These are phyloP conservation scores for Penicillium atrosanguineum DNA, from an alignment of 495 filamentous ascomycete species.

Conservation along the genomic window DNA sequence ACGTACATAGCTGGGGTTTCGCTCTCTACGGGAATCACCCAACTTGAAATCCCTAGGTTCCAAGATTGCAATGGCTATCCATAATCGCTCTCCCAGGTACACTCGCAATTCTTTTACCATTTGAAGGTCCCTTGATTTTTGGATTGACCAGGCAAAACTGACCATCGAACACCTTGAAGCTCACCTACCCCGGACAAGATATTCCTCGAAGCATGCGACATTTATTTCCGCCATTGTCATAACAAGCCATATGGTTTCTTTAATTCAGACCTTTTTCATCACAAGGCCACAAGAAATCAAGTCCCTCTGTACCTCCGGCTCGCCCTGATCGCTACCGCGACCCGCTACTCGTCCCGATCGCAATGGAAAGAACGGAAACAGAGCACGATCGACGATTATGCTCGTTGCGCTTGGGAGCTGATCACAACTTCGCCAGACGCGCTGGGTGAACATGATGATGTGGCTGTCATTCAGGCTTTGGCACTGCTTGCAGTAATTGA, in stretches of 20 bases:
- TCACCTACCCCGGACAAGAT: slow-evolving; percentile 15
- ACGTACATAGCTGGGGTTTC: background rate
- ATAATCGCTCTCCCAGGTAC: background rate
- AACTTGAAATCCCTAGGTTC: background rate
- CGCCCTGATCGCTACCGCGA: slow-evolving; percentile 28
- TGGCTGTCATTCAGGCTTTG: slow-evolving; percentile 26
- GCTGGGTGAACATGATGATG: slow-evolving; percentile 18
- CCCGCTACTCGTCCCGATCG: slow-evolving; percentile 23
- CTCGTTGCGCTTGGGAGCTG: slow-evolving; percentile 25
- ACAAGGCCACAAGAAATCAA: slow-evolving; percentile 7
- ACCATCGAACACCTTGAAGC: background rate
- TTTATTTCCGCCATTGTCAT: slow-evolving; percentile 29
- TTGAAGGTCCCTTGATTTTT: background rate
- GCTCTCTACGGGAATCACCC: background rate
- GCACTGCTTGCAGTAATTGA: slow-evolving; percentile 31
- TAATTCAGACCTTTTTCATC: slow-evolving; percentile 21
- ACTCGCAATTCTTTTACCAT: background rate
- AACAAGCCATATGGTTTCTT: slow-evolving; percentile 34
- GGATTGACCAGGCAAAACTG: background rate
- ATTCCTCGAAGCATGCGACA: slow-evolving; percentile 24
- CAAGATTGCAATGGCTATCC: background rate
- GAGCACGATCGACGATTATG: slow-evolving; percentile 23
- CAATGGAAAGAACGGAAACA: slow-evolving; percentile 21
- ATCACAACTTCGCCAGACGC: slow-evolving; percentile 18
- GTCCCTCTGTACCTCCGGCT: slow-evolving; percentile 24